Percentiles rank a stretch among this genome's conserved stretches.
phyloP scores from a whole-genome alignment of 2,329 filamentous ascomycete species.

The Aspergillus sp. region DNA sequence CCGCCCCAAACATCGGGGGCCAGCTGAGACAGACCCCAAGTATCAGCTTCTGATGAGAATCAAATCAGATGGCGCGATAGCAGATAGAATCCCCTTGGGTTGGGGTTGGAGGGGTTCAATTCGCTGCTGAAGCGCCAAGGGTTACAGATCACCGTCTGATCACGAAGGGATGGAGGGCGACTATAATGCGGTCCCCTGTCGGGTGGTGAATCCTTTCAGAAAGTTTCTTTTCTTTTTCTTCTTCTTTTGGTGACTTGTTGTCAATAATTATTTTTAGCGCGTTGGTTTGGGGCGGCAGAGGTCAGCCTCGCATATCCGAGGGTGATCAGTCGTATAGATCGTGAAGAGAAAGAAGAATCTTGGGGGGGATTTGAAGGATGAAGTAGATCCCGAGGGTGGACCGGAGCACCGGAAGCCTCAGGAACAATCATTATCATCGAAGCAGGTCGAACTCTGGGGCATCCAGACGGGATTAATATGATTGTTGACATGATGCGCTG shows the following conservation, averaged over 20 bases:
- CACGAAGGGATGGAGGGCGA: neutral
- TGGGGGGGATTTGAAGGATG: neutral
- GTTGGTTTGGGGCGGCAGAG: neutral
- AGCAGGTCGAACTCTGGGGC: neutral
- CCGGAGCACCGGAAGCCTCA: neutral
- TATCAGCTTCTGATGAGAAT: neutral
- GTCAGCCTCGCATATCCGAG: no score
- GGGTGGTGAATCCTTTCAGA: neutral
- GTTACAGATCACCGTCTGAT: conserved; percentile 20
- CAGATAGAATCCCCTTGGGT: neutral
- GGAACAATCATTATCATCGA: neutral
- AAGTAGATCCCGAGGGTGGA: neutral
- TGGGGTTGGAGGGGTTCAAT: conserved; percentile 11
- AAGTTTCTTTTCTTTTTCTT: neutral
- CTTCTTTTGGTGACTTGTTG: no score
- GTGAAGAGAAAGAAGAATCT: no score
- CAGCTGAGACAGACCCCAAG: conserved; percentile 1
- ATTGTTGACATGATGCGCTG: conserved; percentile 18
- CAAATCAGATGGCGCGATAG: neutral
- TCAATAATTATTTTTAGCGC: neutral
- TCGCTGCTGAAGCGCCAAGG: conserved; percentile 22
- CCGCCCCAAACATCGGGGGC: neutral
- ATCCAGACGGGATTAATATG: neutral
- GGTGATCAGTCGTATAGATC: no score
- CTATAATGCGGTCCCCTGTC: conserved; percentile 1